Percentiles rank a stretch among this genome's conserved stretches.
Conservation (phyloP, 495 filamentous ascomycete genomes). For the Hyaloscypha hepaticicola region DNA sequence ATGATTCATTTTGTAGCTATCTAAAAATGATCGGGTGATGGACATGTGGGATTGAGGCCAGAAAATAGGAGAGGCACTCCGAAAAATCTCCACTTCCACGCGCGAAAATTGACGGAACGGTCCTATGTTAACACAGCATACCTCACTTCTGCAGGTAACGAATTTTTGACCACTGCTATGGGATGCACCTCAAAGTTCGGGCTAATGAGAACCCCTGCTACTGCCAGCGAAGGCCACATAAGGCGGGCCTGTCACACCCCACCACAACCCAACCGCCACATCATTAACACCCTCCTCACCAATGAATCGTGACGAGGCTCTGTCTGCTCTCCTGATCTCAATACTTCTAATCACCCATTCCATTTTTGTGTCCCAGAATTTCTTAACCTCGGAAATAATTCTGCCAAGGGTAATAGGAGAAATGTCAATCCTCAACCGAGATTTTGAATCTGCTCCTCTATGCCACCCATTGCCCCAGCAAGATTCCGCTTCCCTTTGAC, state of each 20-base stretch:
- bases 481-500: not conserved
- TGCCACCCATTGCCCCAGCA: not conserved
- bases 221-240: constrained; percentile 7
- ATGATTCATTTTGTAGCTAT: not conserved
- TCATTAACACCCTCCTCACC: not conserved
- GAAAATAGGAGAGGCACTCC: not conserved
- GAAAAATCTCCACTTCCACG: not conserved
- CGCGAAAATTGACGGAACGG: not conserved
- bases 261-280: constrained; percentile 1
- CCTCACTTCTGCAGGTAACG: not conserved
- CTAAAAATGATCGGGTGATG: not conserved
- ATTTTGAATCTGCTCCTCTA: not conserved
- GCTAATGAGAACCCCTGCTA: not conserved
- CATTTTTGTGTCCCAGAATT: not conserved
- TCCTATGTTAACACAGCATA: not conserved
- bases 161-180: not conserved
- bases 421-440: constrained; percentile 1
- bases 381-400: not conserved
- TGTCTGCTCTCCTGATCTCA: not conserved
- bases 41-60: not conserved
- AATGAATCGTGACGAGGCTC: not conserved
- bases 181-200: not conserved
- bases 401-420: not conserved
- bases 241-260: not conserved
- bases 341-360: not conserved